Evolutionary conservation across 768 basidiomycete genomes (phyloP).

Genomic region (Leccinum subtestaceum): DNA sequence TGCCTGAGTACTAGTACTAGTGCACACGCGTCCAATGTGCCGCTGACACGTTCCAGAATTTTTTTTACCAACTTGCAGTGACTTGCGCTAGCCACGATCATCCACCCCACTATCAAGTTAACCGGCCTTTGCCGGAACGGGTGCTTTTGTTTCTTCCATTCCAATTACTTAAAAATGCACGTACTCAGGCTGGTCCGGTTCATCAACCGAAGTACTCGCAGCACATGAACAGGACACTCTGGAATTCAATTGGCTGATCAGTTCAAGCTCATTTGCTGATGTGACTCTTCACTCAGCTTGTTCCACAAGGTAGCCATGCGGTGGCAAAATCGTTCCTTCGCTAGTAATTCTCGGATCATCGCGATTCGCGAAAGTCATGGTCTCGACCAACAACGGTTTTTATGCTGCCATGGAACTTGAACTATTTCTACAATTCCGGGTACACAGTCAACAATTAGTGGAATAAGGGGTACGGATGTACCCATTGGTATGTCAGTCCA

Average conservation of each 20-base stretch:
- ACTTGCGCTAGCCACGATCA: too few relatives aligned
- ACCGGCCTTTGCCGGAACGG: not conserved
- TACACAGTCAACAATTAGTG: not conserved
- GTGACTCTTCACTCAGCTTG: not conserved
- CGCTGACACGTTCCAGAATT: not conserved
- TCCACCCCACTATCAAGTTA: not conserved
- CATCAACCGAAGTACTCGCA: not conserved
- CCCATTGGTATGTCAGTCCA: not conserved
- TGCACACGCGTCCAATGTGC: not conserved
- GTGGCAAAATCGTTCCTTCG: not conserved
- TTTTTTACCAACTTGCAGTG: not conserved
- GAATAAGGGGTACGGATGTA: not conserved
- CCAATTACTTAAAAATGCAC: not conserved
- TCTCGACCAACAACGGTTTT: not conserved
- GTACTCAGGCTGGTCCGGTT: not conserved
- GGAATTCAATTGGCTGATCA: not conserved
- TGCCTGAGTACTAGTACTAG: not conserved
- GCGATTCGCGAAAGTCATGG: not conserved
- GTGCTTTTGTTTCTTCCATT: not conserved
- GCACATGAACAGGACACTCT: not conserved
- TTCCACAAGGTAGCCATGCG: constrained; percentile 9
- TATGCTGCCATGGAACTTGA: not conserved
- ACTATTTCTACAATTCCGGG: not conserved
- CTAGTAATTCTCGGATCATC: too few relatives aligned
- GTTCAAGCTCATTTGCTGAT: not conserved